These are phyloP conservation scores for Myrica gale DNA, from an alignment of 306 rosid genomes.

Conservation along the genomic window DNA sequence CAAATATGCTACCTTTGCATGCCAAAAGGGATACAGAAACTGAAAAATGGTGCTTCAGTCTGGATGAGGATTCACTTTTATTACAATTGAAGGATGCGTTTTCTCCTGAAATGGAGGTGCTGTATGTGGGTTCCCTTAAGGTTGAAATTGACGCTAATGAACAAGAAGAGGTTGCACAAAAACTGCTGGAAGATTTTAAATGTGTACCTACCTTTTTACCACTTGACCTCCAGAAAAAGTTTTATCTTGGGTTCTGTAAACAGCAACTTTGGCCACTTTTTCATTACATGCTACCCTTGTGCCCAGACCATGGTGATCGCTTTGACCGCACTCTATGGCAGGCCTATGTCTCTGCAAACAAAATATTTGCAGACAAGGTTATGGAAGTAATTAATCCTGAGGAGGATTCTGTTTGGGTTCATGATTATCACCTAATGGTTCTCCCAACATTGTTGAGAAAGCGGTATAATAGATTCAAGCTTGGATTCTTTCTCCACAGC, in stretches of 20 bases:
- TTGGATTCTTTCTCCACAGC: slow-evolving; percentile 87
- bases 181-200: slow-evolving; percentile 59
- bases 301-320: slow-evolving; percentile 75
- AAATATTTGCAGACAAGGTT: slow-evolving; percentile 79
- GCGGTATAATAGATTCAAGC: slow-evolving; percentile 56
- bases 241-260: slow-evolving; percentile 72
- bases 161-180: slow-evolving; percentile 81
- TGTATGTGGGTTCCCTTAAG: slow-evolving; percentile 81
- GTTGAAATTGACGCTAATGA: slow-evolving; percentile 60
- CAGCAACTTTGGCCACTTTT: slow-evolving; percentile 87
- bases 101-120: slow-evolving; percentile 63
- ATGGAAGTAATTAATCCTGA: slow-evolving; percentile 82
- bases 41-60: slow-evolving; percentile 68
- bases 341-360: slow-evolving; percentile 86
- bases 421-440: slow-evolving; percentile 86
- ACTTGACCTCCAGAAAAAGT: slow-evolving; percentile 59
- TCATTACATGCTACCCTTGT: slow-evolving; percentile 83
- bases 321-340: slow-evolving; percentile 75
- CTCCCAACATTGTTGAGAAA: slow-evolving; percentile 85
- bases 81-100: slow-evolving; percentile 71
- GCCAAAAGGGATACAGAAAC: slow-evolving; percentile 65
- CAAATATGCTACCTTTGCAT: slow-evolving; percentile 74
- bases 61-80: slow-evolving; percentile 70
- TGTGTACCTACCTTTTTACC: slow-evolving; percentile 83
- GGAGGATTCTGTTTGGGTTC: slow-evolving; percentile 85